Percentiles rank a stretch among this genome's conserved stretches.
Conservation (phyloP, 352 stramenopile genomes). For the Globisporangium canariense region DNA sequence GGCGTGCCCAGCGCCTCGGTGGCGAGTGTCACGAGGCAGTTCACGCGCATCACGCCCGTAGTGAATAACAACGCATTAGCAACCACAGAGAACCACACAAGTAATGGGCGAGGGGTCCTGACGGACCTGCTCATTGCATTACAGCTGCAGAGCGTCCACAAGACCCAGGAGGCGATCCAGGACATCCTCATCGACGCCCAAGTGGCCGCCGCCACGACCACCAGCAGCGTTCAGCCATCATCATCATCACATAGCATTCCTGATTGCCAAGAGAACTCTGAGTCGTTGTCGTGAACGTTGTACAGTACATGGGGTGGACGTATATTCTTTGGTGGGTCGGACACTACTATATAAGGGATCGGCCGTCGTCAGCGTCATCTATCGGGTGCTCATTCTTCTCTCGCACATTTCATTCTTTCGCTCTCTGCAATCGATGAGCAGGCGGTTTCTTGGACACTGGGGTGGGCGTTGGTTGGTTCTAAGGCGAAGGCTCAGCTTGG, state of each 20-base stretch:
- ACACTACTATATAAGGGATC: slow-evolving; percentile 10
- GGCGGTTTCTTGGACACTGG: not conserved
- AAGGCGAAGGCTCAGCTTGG: not conserved
- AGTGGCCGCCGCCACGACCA: not conserved
- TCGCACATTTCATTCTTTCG: not conserved
- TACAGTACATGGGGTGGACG: not conserved
- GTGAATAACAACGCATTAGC: not conserved
- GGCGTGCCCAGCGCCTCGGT: not conserved
- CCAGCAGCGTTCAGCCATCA: not conserved
- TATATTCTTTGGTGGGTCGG: not conserved
- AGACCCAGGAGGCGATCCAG: slow-evolving; percentile 8
- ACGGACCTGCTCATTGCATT: slow-evolving; percentile 14
- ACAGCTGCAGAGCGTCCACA: slow-evolving; percentile 7
- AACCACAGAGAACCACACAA: not conserved
- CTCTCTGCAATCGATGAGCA: not conserved
- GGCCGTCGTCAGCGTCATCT: not conserved
- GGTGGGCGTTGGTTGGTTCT: too few species aligned
- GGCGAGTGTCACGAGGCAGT: slow-evolving; percentile 1
- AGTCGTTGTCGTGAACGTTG: not conserved
- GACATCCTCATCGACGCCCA: slow-evolving; percentile 4
- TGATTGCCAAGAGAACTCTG: not conserved
- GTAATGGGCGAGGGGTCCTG: not conserved
- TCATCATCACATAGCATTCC: not conserved
- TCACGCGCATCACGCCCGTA: slow-evolving; percentile 3
- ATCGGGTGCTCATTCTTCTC: not conserved